A percentile compares a stretch with the other conserved stretches of the same genome.
These are phyloP conservation scores for Trypanosoma caninum DNA, from an alignment of 208 protist species.

Conservation along the genomic window DNA sequence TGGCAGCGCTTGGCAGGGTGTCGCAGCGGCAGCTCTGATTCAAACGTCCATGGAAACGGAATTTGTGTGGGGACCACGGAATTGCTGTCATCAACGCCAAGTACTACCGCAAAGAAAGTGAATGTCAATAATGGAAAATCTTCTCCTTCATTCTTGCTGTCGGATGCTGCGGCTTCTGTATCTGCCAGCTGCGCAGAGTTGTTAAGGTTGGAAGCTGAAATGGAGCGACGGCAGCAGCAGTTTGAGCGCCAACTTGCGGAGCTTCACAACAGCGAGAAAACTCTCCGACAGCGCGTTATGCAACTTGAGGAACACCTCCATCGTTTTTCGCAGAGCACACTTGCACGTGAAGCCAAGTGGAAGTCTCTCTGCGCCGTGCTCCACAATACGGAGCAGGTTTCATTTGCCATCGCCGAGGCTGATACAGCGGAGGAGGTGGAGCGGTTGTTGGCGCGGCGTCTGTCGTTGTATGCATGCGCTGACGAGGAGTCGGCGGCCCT, in stretches of 20 bases:
- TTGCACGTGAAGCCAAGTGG: slow-evolving; percentile 52
- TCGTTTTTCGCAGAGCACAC: slow-evolving; percentile 20
- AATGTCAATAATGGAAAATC: not conserved
- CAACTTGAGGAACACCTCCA: slow-evolving; percentile 8
- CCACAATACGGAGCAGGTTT: slow-evolving; percentile 54
- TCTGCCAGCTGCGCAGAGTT: not conserved
- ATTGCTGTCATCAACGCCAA: slow-evolving; percentile 7
- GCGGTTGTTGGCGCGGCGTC: slow-evolving; percentile 27
- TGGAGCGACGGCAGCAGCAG: slow-evolving; percentile 2
- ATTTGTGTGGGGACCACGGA: not conserved
- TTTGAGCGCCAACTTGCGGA: slow-evolving; percentile 30
- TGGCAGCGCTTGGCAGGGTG: not conserved
- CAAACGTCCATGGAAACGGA: not conserved
- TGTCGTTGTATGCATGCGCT: slow-evolving; percentile 37
- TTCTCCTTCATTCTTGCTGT: not conserved
- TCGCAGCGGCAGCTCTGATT: not conserved
- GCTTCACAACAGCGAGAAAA: slow-evolving; percentile 43
- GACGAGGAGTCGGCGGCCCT: slow-evolving; percentile 40
- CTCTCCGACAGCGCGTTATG: slow-evolving; percentile 23
- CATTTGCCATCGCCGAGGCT: slow-evolving; percentile 42
- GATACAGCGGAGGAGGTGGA: slow-evolving; percentile 32
- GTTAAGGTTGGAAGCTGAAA: slow-evolving; percentile 1
- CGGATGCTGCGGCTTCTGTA: not conserved
- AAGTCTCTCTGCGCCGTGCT: slow-evolving; percentile 51
- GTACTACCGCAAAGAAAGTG: slow-evolving; percentile 12